Evolutionary conservation across 129 eudicot species (phyloP).

Genomic region (Gnaphalium uliginosum): DNA sequence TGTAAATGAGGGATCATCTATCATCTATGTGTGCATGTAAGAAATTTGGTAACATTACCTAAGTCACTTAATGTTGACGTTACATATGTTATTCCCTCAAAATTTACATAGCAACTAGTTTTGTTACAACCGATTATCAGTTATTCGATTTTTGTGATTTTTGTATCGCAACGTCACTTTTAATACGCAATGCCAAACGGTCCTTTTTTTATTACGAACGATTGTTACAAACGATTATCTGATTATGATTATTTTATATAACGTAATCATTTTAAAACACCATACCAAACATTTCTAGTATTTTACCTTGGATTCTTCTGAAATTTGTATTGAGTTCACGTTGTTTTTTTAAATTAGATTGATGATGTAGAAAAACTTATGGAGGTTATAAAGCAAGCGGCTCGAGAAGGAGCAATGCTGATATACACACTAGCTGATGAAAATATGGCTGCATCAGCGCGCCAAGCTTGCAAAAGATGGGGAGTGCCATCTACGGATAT

Average conservation of each 20-base stretch:
- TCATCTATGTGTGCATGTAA: no score
- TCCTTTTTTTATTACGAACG: neutral
- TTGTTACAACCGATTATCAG: neutral
- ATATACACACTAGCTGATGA: conserved; percentile 94
- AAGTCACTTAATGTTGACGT: no score
- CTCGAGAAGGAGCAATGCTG: conserved; percentile 80
- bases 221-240: neutral
- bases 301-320: neutral
- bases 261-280: neutral
- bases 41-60: no score
- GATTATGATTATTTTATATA: neutral
- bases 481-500: conserved; percentile 69
- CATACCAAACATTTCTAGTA: neutral
- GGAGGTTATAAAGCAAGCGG: conserved; percentile 87
- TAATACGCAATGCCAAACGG: neutral
- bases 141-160: neutral
- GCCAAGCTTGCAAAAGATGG: conserved; percentile 83
- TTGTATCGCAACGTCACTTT: neutral
- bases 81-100: no score
- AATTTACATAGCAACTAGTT: neutral
- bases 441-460: conserved; percentile 75
- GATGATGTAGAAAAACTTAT: conserved; percentile 71
- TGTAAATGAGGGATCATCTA: no score
- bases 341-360: conserved; percentile 37
- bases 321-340: neutral